These are phyloP conservation scores for Cytospora mali DNA, from an alignment of 2,329 filamentous ascomycete genomes.

Conservation along the genomic window DNA sequence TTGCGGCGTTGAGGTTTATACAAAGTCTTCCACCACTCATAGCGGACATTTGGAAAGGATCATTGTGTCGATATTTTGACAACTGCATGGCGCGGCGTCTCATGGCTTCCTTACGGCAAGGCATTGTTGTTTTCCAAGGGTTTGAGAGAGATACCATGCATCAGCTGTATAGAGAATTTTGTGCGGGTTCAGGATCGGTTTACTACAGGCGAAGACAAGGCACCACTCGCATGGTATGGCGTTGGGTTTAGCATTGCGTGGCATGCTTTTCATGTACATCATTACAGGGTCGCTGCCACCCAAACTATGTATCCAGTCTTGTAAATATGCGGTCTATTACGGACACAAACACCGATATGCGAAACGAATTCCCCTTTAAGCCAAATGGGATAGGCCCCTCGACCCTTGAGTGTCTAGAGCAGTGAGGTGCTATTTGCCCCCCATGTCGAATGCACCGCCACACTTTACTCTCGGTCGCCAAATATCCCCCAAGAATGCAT, in stretches of 20 bases:
- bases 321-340: neutral
- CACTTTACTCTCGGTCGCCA: neutral
- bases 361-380: neutral
- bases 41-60: neutral
- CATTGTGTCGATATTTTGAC: neutral
- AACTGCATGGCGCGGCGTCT: conserved; percentile 13
- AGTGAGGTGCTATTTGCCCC: too few species aligned
- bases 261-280: neutral
- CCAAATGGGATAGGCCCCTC: neutral
- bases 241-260: neutral
- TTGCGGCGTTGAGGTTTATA: neutral
- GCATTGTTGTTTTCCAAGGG: neutral
- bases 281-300: neutral
- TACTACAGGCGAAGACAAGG: neutral
- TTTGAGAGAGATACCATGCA: neutral
- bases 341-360: neutral
- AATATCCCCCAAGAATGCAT: neutral
- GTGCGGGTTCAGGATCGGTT: neutral
- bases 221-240: neutral
- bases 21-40: neutral
- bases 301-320: neutral
- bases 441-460: neutral
- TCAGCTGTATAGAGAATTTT: neutral
- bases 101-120: neutral
- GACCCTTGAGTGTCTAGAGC: neutral